Conservation (phyloP, 345 rosid genomes). For the Corchorus olitorius region DNA sequence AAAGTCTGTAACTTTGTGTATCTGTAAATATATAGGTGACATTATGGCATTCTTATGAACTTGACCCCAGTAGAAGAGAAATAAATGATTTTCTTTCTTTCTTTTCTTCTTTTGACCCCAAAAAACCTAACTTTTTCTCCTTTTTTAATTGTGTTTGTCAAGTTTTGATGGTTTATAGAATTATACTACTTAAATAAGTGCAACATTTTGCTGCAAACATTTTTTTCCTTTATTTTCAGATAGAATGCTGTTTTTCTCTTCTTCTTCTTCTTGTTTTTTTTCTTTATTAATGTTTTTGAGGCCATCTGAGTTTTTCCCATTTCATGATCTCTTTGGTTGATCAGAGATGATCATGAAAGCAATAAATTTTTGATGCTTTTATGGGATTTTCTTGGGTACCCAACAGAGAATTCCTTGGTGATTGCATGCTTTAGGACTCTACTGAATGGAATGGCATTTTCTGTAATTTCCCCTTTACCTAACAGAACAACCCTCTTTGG, state of each 20-base stretch:
- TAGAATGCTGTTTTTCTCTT: neutral
- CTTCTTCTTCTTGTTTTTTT: neutral
- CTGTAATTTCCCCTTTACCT: neutral
- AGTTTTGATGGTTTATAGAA: neutral
- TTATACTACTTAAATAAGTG: neutral
- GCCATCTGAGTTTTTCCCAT: neutral
- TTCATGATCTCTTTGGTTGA: neutral
- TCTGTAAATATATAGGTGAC: neutral
- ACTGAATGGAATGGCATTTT: neutral
- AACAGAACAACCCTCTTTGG: neutral
- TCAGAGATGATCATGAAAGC: neutral
- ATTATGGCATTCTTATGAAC: conserved; percentile 2
- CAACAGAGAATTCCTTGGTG: neutral
- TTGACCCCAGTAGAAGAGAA: neutral
- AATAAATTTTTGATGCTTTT: neutral
- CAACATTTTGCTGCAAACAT: neutral
- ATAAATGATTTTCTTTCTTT: neutral
- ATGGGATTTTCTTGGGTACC: neutral
- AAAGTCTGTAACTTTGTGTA: neutral
- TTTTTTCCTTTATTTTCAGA: neutral
- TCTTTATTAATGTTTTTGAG: neutral
- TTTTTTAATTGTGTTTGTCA: neutral
- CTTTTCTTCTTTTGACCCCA: neutral
- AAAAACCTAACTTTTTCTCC: neutral
- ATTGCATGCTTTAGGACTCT: neutral